These are phyloP conservation scores for Tuber aestivum DNA, from an alignment of 495 filamentous ascomycete species.

Conservation along the genomic window DNA sequence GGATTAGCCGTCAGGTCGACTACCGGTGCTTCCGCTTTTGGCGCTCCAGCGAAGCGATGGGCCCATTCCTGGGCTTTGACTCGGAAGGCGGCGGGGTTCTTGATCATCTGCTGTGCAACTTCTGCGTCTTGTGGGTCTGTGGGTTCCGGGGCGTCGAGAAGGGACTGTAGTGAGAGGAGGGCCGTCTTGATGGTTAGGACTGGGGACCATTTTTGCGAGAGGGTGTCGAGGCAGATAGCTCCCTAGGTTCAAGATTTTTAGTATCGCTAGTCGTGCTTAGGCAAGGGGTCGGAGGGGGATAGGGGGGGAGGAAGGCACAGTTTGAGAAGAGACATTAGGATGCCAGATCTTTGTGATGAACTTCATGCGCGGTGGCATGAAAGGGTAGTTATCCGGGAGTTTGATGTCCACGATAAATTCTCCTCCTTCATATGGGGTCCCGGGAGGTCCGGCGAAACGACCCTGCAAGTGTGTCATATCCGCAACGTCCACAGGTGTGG, in stretches of 20 bases:
- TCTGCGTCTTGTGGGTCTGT: slow-evolving; percentile 97
- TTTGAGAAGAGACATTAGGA: slow-evolving; percentile 92
- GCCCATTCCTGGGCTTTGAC: slow-evolving; percentile 87
- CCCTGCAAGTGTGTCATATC: slow-evolving; percentile 82
- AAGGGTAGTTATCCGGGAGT: slow-evolving; percentile 87
- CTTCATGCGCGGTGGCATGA: slow-evolving; percentile 84
- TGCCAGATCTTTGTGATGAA: slow-evolving; percentile 97
- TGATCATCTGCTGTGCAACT: slow-evolving; percentile 84
- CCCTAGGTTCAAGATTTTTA: slow-evolving; percentile 54
- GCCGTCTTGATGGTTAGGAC: slow-evolving; percentile 95
- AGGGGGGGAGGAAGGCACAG: slow-evolving; percentile 55
- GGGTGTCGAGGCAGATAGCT: slow-evolving; percentile 93
- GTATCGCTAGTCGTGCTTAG: neutral
- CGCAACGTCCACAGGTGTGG: slow-evolving; percentile 55
- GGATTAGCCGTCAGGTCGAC: neutral
- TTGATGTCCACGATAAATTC: slow-evolving; percentile 75
- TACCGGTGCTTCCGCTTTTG: neutral
- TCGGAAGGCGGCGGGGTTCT: slow-evolving; percentile 69
- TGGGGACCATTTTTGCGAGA: slow-evolving; percentile 84
- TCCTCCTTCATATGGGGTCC: slow-evolving; percentile 90
- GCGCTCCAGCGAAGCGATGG: slow-evolving; percentile 69
- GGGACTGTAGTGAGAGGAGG: slow-evolving; percentile 82
- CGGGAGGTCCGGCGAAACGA: slow-evolving; percentile 78
- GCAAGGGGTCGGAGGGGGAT: neutral
- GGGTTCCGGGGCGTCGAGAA: slow-evolving; percentile 88